Evolutionary conservation across 345 rosid genomes (phyloP).

Genomic region (Stellera chamaejasme): DNA sequence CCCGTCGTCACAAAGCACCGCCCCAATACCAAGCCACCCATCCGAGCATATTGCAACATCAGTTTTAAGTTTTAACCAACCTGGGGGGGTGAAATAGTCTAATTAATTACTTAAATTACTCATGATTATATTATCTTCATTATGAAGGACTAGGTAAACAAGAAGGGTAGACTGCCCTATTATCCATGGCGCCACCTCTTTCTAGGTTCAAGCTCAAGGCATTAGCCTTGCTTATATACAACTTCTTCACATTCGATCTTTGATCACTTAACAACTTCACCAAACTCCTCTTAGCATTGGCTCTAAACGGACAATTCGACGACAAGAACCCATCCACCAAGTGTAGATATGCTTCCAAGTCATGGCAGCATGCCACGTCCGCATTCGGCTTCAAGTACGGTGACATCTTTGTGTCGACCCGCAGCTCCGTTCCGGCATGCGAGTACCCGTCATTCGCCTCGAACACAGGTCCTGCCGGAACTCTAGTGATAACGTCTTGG

Average conservation of each 20-base stretch:
- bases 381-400: constrained; percentile 55
- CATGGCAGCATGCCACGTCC: constrained; percentile 82
- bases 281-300: constrained; percentile 88
- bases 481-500: constrained; percentile 73
- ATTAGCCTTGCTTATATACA: constrained; percentile 64
- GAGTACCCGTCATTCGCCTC: constrained; percentile 55
- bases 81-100: too few relatives aligned
- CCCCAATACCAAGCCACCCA: too few relatives aligned
- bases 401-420: constrained; percentile 61
- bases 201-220: constrained; percentile 39
- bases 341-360: constrained; percentile 71
- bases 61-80: too few relatives aligned
- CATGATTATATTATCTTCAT: background rate
- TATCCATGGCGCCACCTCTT: constrained; percentile 16
- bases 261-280: constrained; percentile 67
- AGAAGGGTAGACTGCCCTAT: constrained; percentile 8
- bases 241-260: constrained; percentile 61
- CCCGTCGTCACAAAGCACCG: too few relatives aligned
- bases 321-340: constrained; percentile 79
- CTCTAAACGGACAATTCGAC: constrained; percentile 72
- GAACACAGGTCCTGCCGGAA: constrained; percentile 33
- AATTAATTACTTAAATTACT: too few relatives aligned
- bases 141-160: constrained; percentile 62
- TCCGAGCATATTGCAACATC: too few relatives aligned
- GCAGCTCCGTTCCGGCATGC: constrained; percentile 58